A percentile compares a stretch with the other conserved stretches of the same genome.
These are phyloP conservation scores for Phalaenopsis hybrid DNA, from an alignment of 116 monocot genomes.

Conservation along the genomic window DNA sequence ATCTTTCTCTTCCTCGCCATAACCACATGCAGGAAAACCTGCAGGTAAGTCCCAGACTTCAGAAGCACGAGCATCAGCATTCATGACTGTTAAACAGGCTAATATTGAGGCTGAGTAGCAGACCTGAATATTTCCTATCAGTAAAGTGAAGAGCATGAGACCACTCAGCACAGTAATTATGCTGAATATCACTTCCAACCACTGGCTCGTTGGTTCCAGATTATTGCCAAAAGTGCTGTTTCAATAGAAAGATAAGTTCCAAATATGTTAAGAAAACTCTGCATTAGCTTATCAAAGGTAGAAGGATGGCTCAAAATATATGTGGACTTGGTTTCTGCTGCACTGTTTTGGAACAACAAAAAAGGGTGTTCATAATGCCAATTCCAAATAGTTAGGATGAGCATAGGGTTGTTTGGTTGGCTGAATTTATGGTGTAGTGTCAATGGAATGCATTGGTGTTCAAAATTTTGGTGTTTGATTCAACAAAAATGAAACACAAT, in stretches of 20 bases:
- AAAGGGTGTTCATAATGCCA: no score
- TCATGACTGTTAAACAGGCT: not conserved
- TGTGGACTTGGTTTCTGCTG: not conserved
- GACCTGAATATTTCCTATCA: constrained; percentile 60
- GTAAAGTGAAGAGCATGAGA: constrained; percentile 47
- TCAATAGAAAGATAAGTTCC: constrained; percentile 3
- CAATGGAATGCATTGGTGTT: no score
- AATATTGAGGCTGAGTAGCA: not conserved
- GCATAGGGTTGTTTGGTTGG: no score
- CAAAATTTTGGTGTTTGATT: no score
- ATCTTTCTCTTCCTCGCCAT: constrained; percentile 51
- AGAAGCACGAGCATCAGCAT: not conserved
- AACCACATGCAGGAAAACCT: constrained; percentile 53
- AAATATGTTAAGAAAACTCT: constrained; percentile 4
- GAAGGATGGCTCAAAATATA: not conserved
- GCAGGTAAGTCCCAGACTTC: not conserved
- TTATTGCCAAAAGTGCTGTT: constrained; percentile 50
- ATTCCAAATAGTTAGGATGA: no score
- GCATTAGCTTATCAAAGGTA: not conserved
- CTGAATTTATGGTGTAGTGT: not conserved
- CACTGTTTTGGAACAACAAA: not conserved
- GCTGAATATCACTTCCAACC: constrained; percentile 51
- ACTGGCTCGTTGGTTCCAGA: constrained; percentile 42
- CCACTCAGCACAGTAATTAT: constrained; percentile 45
- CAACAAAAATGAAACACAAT: no score